Evolutionary conservation across 2,329 filamentous ascomycete genomes (phyloP).

Genomic region (Corniculantispora saksenae): DNA sequence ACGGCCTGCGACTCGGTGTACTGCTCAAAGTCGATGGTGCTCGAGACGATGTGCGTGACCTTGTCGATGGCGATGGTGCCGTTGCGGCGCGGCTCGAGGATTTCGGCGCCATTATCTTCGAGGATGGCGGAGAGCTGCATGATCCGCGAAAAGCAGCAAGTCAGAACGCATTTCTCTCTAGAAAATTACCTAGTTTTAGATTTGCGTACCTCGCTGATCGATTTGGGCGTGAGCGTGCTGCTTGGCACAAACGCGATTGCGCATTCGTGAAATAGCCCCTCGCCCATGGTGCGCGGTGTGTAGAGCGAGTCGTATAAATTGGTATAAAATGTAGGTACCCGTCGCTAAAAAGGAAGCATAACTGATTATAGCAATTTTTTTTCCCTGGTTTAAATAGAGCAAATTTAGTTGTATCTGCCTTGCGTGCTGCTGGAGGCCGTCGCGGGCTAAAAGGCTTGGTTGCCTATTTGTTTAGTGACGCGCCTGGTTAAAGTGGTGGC

Average conservation of each 20-base stretch:
- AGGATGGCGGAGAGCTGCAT: slow-evolving; percentile 45
- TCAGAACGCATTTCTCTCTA: not conserved
- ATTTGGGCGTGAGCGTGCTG: slow-evolving; percentile 39
- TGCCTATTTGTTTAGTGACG: slow-evolving; percentile 21
- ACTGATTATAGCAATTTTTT: not conserved
- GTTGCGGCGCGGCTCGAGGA: slow-evolving; percentile 49
- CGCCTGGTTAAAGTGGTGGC: slow-evolving; percentile 19
- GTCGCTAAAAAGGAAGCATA: not conserved
- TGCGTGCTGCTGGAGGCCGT: not conserved
- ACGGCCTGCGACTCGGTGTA: slow-evolving; percentile 73
- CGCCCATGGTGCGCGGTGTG: slow-evolving; percentile 29
- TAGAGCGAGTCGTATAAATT: not conserved
- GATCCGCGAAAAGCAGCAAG: not conserved
- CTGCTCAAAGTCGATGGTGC: slow-evolving; percentile 88
- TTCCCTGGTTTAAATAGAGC: not conserved
- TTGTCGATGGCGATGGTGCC: slow-evolving; percentile 49
- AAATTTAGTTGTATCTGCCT: not conserved
- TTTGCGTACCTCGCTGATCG: slow-evolving; percentile 41
- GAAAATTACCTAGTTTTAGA: no score
- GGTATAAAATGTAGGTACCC: not conserved
- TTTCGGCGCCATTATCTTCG: slow-evolving; percentile 50
- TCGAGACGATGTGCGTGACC: slow-evolving; percentile 61
- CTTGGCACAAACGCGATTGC: slow-evolving; percentile 49
- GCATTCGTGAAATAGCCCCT: slow-evolving; percentile 44
- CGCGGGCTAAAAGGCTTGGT: slow-evolving; percentile 4